These are phyloP conservation scores for Spinacia oleracea DNA, from an alignment of 179 eudicot species.

Conservation along the genomic window DNA sequence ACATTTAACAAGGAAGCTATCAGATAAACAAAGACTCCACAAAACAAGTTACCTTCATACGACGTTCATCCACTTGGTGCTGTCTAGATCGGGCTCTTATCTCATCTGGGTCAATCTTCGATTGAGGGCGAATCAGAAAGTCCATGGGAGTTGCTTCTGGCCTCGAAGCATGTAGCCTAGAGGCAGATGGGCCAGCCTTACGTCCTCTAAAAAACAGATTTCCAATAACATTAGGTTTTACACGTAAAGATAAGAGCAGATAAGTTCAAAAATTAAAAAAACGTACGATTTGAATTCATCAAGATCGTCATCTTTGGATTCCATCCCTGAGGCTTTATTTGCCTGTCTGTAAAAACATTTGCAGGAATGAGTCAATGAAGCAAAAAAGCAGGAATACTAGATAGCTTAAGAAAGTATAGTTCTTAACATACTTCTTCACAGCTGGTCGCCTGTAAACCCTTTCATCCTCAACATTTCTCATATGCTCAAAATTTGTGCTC, in stretches of 20 bases:
- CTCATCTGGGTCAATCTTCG: slow-evolving; percentile 89
- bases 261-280: neutral
- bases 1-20: neutral
- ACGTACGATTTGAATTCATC: slow-evolving; percentile 73
- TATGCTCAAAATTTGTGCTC: slow-evolving; percentile 91
- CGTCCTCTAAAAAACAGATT: slow-evolving; percentile 41
- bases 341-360: slow-evolving; percentile 41
- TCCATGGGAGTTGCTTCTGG: slow-evolving; percentile 90
- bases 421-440: slow-evolving; percentile 46
- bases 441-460: slow-evolving; percentile 61
- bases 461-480: slow-evolving; percentile 76
- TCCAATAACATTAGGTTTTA: neutral
- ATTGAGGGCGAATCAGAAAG: slow-evolving; percentile 80
- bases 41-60: slow-evolving; percentile 57
- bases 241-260: neutral
- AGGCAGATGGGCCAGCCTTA: slow-evolving; percentile 68
- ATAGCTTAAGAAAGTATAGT: neutral
- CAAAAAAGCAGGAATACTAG: neutral
- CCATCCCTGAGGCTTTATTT: slow-evolving; percentile 54
- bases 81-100: slow-evolving; percentile 81
- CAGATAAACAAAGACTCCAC: neutral
- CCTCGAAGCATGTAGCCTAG: slow-evolving; percentile 50
- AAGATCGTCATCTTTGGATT: slow-evolving; percentile 78
- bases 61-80: slow-evolving; percentile 71
- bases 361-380: neutral